Base-by-base conservation (phyloP, 306 rosid species). In the Lupinus albus region DNA sequence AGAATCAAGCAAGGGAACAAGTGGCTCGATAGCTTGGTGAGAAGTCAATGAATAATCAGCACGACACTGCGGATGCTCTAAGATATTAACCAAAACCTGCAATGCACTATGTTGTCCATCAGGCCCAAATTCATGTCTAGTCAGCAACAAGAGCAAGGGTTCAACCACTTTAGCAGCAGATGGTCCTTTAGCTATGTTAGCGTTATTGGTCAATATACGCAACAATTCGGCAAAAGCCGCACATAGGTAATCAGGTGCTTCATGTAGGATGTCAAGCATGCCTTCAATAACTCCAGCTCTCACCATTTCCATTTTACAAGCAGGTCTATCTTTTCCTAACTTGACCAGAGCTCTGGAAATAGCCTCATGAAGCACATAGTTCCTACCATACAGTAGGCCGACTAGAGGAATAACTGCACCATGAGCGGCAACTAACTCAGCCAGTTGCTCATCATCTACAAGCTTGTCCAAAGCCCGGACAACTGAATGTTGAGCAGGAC, bases 331-430 rank as follows among this genome's bases (percentile, higher is more conserved):
- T 83, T 93, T 93, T 63, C 96, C 98, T 61, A 93, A 83, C 79
- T 93, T 93, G 80, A 93, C 98, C 63, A 93, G 90, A 71, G 96
- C 89, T 81, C 97, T 89, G 58, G 96, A 86, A 76, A 93, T 88
- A 73, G 98, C 96, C 84, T 89, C 98, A 52, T 93, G 97, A 64
- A 93, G 87, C 82, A 93, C 67, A 85, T 82, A 86, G 75, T 88
- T 93, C 88, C 85, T 88, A 66, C 98, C 97, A 66, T 76, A 93
- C 55, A 93, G 85, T 53, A 93, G 91, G 50, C 98, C 94, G 18
- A 93, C 98, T 51, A 93, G 98, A 73, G 98, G 98, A 78, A 93
- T 83, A 63, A 93, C 93, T 12, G 98, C 98, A 76, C 98, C 97
- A 64, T 90, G 97, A 49, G 96, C 97, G 69, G 94, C 97, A 80